Evolutionary conservation across 805 yeast genomes (phyloP).

Genomic region (Starmerella lactis-condensi): DNA sequence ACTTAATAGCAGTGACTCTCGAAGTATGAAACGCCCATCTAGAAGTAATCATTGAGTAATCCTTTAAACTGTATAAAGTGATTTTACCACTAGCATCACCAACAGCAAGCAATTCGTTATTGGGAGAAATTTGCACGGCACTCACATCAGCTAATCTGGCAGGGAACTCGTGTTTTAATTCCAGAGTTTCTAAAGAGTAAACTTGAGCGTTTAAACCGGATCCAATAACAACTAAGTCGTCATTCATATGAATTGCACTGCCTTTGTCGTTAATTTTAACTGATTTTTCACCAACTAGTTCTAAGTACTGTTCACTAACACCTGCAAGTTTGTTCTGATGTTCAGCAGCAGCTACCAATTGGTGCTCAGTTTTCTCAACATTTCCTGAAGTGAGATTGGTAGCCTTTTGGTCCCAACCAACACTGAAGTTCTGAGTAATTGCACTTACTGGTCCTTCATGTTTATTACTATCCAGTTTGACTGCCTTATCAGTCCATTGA

Average conservation of each 20-base stretch:
- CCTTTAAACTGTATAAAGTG: slow-evolving; percentile 41
- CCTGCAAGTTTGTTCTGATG: slow-evolving; percentile 26
- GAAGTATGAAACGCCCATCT: slow-evolving; percentile 95
- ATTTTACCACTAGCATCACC: slow-evolving; percentile 83
- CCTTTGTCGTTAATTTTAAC: slow-evolving; percentile 8
- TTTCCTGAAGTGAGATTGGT: slow-evolving; percentile 26
- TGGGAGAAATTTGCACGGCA: slow-evolving; percentile 48
- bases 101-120: slow-evolving; percentile 50
- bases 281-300: slow-evolving; percentile 20
- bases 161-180: slow-evolving; percentile 24
- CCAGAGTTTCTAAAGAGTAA: slow-evolving; percentile 23
- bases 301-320: slow-evolving; percentile 29
- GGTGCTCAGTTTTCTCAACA: slow-evolving; percentile 24
- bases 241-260: slow-evolving; percentile 20
- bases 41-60: slow-evolving; percentile 42
- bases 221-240: slow-evolving; percentile 33
- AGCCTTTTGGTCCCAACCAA: slow-evolving; percentile 86
- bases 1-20: slow-evolving; percentile 52
- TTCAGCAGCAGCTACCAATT: slow-evolving; percentile 31
- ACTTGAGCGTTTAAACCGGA: slow-evolving; percentile 29
- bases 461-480: slow-evolving; percentile 22
- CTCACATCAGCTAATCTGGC: slow-evolving; percentile 45
- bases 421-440: slow-evolving; percentile 27
- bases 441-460: slow-evolving; percentile 57
- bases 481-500: slow-evolving; percentile 34